phyloP scores from a whole-genome alignment of 257 asterid genomes.

The Scutellaria barbata region DNA sequence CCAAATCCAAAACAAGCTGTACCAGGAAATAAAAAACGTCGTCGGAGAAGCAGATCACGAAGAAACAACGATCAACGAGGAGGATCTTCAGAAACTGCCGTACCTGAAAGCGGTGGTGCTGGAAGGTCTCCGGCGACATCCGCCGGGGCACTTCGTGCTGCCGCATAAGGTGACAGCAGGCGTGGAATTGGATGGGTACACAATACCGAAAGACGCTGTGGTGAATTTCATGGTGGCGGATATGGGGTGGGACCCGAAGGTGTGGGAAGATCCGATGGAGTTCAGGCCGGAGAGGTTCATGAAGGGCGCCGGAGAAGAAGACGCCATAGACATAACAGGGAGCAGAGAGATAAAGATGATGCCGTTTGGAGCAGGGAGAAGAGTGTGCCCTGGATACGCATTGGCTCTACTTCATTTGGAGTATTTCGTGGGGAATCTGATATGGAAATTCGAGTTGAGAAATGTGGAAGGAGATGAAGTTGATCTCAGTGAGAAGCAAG shows the following conservation, averaged over 20 bases:
- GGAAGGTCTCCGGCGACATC: conserved; percentile 70
- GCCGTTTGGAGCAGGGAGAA: conserved; percentile 84
- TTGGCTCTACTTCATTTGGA: conserved; percentile 74
- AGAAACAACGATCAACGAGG: conserved; percentile 45
- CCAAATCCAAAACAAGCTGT: conserved; percentile 49
- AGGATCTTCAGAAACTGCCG: conserved; percentile 55
- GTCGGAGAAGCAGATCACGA: conserved; percentile 19
- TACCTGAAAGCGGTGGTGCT: conserved; percentile 66
- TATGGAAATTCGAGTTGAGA: conserved; percentile 57
- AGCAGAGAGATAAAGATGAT: conserved; percentile 80
- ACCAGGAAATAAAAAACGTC: conserved; percentile 48
- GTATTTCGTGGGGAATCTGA: conserved; percentile 65
- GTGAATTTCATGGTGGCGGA: conserved; percentile 79
- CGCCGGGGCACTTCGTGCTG: conserved; percentile 73
- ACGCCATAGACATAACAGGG: conserved; percentile 57
- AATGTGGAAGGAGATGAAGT: conserved; percentile 42
- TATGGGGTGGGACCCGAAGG: conserved; percentile 65
- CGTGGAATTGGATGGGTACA: conserved; percentile 51
- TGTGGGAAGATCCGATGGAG: conserved; percentile 75
- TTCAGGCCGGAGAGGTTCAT: conserved; percentile 75
- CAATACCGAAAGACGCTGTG: conserved; percentile 47
- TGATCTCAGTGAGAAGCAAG: conserved; percentile 62
- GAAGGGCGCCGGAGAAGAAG: conserved; percentile 32
- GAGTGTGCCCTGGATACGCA: conserved; percentile 57
- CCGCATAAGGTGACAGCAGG: conserved; percentile 56